Evolutionary conservation across 2,329 filamentous ascomycete species (phyloP).

Genomic region (Colletotrichum scovillei): DNA sequence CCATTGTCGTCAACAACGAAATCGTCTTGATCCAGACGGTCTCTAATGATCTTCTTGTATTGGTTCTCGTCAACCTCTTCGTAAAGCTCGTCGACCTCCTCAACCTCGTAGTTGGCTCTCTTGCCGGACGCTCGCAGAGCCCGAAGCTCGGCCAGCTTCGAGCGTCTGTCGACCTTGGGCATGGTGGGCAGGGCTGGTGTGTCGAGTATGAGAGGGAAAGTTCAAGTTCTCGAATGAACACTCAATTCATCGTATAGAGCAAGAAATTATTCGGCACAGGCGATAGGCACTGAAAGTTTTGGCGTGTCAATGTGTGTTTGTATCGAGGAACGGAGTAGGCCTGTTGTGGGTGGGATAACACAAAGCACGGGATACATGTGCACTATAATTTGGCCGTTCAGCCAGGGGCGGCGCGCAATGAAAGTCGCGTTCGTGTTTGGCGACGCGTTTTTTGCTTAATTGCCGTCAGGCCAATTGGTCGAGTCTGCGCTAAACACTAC

Average conservation of each 20-base stretch:
- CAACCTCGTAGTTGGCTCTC: constrained; percentile 88
- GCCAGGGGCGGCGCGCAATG: constrained; percentile 26
- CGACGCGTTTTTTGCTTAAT: constrained; percentile 34
- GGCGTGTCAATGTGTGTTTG: constrained; percentile 9
- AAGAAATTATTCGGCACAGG: not conserved
- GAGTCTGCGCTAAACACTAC: not conserved
- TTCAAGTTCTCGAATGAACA: not conserved
- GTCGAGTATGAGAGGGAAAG: not conserved
- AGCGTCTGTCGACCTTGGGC: constrained; percentile 57
- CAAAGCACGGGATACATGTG: constrained; percentile 17
- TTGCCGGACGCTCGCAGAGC: constrained; percentile 90
- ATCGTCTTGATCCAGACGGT: constrained; percentile 91
- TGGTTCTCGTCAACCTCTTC: constrained; percentile 97
- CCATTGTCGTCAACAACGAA: constrained; percentile 99
- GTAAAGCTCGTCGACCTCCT: constrained; percentile 87
- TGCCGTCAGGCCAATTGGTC: constrained; percentile 18
- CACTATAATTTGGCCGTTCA: constrained; percentile 21
- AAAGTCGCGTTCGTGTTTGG: constrained; percentile 33
- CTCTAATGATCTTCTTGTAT: constrained; percentile 95
- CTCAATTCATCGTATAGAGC: constrained; percentile 11
- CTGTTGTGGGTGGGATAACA: constrained; percentile 10
- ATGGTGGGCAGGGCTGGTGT: constrained; percentile 43
- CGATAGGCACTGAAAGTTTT: not conserved
- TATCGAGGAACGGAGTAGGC: not conserved
- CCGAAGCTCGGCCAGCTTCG: constrained; percentile 80